Evolutionary conservation across 768 basidiomycete genomes (phyloP).

Genomic region (Russula sp.): DNA sequence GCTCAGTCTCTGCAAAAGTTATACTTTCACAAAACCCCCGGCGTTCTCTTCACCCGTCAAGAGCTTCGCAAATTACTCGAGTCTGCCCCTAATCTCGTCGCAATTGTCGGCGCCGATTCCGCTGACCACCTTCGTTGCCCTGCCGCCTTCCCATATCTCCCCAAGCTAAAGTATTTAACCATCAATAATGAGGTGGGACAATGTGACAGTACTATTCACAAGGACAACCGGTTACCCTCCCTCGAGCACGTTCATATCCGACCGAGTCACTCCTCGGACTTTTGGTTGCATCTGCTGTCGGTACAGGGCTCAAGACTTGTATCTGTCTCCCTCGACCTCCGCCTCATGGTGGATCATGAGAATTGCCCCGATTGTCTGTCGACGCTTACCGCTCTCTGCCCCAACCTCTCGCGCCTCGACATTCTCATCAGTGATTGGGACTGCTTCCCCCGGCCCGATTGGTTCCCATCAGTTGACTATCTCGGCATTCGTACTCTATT

Average conservation of each 20-base stretch:
- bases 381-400: constrained; percentile 3
- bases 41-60: constrained; percentile 8
- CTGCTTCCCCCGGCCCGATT: background rate
- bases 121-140: constrained; percentile 7
- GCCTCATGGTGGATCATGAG: background rate
- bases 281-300: constrained; percentile 12
- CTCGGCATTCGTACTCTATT: background rate
- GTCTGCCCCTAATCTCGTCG: constrained; percentile 10
- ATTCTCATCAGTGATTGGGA: constrained; percentile 6
- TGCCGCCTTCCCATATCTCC: constrained; percentile 15
- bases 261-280: background rate
- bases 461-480: background rate
- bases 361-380: background rate
- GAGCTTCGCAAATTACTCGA: constrained; percentile 12
- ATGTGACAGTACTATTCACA: background rate
- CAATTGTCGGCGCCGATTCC: background rate
- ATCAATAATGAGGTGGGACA: background rate
- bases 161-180: constrained; percentile 10
- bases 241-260: constrained; percentile 14
- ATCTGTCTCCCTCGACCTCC: constrained; percentile 16
- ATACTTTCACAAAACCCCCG: background rate
- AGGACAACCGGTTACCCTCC: background rate
- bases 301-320: constrained; percentile 2
- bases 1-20: constrained; percentile 12
- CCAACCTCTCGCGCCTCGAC: constrained; percentile 10